These are phyloP conservation scores for Metarhizium rileyi DNA, from an alignment of 2,329 filamentous ascomycete species.

Conservation along the genomic window DNA sequence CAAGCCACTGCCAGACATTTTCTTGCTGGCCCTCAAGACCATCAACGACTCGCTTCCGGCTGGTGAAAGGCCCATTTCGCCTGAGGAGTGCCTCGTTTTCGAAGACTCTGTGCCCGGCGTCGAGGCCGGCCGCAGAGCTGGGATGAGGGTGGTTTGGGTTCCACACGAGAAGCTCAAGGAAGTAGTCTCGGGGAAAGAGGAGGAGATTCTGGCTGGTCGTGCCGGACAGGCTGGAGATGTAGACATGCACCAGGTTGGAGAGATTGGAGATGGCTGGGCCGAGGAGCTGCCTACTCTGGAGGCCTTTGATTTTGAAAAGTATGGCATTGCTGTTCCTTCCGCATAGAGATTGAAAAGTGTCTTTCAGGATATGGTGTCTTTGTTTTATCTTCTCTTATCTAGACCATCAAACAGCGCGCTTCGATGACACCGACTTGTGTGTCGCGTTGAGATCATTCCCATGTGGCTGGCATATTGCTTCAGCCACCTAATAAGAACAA, in stretches of 20 bases:
- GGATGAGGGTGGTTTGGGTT: conserved; percentile 91
- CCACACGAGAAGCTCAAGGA: conserved; percentile 71
- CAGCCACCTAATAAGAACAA: too few relatives aligned
- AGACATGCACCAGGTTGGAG: conserved; percentile 46
- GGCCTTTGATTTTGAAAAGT: conserved; percentile 48
- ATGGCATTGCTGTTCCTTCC: conserved; percentile 39
- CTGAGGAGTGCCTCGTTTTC: conserved; percentile 89
- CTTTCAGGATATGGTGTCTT: neutral
- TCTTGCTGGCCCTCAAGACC: conserved; percentile 71
- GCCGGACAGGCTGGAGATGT: conserved; percentile 57
- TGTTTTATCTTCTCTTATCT: neutral
- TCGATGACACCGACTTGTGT: too few relatives aligned
- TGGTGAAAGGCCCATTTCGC: conserved; percentile 56
- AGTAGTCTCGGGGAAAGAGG: conserved; percentile 68
- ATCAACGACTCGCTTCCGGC: conserved; percentile 66
- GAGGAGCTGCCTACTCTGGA: conserved; percentile 42
- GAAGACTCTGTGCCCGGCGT: conserved; percentile 93
- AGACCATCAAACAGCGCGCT: neutral
- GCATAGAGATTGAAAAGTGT: neutral
- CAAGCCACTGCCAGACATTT: conserved; percentile 93
- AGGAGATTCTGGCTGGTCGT: conserved; percentile 71
- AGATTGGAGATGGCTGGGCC: conserved; percentile 51
- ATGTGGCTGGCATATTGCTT: too few relatives aligned
- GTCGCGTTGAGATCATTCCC: too few relatives aligned
- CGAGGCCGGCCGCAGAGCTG: conserved; percentile 79